phyloP scores from a whole-genome alignment of 1,284 basidiomycete species.

The Coniferiporia sulphurascens region DNA sequence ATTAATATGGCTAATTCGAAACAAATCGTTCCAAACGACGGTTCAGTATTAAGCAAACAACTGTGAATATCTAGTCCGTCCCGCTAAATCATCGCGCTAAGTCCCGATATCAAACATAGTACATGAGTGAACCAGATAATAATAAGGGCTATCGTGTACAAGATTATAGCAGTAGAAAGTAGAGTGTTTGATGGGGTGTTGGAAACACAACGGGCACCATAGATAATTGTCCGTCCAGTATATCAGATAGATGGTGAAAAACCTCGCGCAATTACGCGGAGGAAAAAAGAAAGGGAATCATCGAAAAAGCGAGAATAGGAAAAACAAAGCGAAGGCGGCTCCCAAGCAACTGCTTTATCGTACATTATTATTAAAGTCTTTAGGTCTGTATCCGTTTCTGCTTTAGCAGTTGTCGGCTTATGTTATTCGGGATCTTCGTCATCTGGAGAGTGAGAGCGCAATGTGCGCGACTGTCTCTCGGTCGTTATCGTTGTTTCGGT shows the following conservation, averaged over 20 bases:
- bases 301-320: neutral
- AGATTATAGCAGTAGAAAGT: neutral
- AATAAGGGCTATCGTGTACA: neutral
- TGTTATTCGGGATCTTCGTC: neutral
- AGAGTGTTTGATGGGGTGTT: neutral
- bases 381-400: neutral
- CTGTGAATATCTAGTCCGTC: too few relatives aligned
- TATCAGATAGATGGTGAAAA: neutral
- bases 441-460: conserved; percentile 10
- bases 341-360: neutral
- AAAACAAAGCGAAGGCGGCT: neutral
- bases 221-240: neutral
- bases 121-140: neutral
- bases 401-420: neutral
- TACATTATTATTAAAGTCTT: neutral
- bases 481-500: neutral
- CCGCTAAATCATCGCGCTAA: too few relatives aligned
- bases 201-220: neutral
- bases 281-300: neutral
- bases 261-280: neutral
- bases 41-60: too few relatives aligned
- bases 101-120: too few relatives aligned
- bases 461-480: neutral
- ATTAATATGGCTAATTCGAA: too few relatives aligned
- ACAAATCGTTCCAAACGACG: too few relatives aligned